Percentiles rank a stretch among this genome's conserved stretches.
phyloP scores from a whole-genome alignment of 2,329 filamentous ascomycete species.

The Fusarium graminum region DNA sequence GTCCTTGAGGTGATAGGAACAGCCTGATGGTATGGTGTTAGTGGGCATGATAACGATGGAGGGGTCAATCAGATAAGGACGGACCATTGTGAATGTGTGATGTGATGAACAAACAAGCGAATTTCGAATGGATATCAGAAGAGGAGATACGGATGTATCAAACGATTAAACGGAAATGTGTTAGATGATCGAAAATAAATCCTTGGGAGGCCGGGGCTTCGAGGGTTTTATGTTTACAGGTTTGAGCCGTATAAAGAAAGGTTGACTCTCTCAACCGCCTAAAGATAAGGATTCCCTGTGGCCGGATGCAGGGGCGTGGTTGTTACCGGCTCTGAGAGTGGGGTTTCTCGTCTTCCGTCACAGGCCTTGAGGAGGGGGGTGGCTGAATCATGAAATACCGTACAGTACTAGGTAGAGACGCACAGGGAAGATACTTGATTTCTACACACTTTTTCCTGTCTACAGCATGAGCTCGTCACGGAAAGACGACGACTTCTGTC shows the following conservation, averaged over 20 bases:
- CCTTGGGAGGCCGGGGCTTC: slow-evolving; percentile 39
- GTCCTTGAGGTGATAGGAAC: slow-evolving; percentile 42
- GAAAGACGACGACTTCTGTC: neutral
- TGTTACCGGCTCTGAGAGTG: slow-evolving; percentile 45
- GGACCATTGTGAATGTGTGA: slow-evolving; percentile 43
- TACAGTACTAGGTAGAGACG: neutral
- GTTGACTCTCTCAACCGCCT: slow-evolving; percentile 28
- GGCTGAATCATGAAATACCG: slow-evolving; percentile 1
- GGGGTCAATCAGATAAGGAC: slow-evolving; percentile 21
- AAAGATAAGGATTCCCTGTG: slow-evolving; percentile 48
- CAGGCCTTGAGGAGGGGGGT: slow-evolving; percentile 25
- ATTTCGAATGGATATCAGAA: slow-evolving; percentile 11
- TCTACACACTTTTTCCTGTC: slow-evolving; percentile 18
- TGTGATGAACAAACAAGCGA: neutral
- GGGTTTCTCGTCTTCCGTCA: slow-evolving; percentile 23
- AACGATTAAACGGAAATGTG: slow-evolving; percentile 39
- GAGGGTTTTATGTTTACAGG: slow-evolving; percentile 47
- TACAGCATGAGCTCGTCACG: slow-evolving; percentile 10
- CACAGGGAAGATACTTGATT: slow-evolving; percentile 36
- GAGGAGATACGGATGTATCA: slow-evolving; percentile 43
- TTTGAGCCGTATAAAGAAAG: too few relatives aligned
- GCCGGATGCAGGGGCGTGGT: slow-evolving; percentile 49
- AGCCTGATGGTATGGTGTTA: slow-evolving; percentile 39
- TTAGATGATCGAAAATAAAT: slow-evolving; percentile 40
- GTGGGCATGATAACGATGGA: slow-evolving; percentile 26